Conservation (phyloP, 495 filamentous ascomycete species). For the Cudoniella acicularis region DNA sequence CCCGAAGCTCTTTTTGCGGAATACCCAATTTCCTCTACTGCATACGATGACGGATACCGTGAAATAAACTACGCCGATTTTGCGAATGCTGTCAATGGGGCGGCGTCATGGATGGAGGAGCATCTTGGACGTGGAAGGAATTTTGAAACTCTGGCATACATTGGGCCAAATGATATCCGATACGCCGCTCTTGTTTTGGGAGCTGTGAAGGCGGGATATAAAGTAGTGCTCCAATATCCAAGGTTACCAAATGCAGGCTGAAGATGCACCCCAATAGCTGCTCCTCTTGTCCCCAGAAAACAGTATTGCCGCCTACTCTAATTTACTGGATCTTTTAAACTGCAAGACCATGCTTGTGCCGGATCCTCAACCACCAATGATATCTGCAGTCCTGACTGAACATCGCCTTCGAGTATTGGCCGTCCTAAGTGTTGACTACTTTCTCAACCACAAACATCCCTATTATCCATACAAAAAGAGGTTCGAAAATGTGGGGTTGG, state of each 20-base stretch:
- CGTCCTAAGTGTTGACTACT: background rate
- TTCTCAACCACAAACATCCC: background rate
- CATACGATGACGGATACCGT: background rate
- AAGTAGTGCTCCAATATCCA: too few species aligned
- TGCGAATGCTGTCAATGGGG: background rate
- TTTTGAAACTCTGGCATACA: slow-evolving; percentile 32
- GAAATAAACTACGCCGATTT: background rate
- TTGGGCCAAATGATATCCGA: slow-evolving; percentile 42
- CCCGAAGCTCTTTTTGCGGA: too few species aligned
- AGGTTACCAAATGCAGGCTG: too few species aligned
- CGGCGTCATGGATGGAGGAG: background rate
- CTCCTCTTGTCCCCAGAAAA: background rate
- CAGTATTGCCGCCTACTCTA: background rate
- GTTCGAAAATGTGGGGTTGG: background rate
- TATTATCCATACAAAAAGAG: background rate
- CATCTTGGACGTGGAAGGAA: background rate
- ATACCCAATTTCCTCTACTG: too few species aligned
- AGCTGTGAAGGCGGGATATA: slow-evolving; percentile 22
- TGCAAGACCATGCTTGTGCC: background rate
- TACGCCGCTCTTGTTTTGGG: slow-evolving; percentile 39
- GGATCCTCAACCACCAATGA: background rate
- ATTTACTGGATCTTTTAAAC: background rate
- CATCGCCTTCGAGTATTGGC: background rate
- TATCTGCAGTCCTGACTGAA: background rate
- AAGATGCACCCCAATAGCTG: background rate